Base-by-base conservation (phyloP, 1,284 basidiomycete genomes). In the Cryptococcus neoformans region DNA sequence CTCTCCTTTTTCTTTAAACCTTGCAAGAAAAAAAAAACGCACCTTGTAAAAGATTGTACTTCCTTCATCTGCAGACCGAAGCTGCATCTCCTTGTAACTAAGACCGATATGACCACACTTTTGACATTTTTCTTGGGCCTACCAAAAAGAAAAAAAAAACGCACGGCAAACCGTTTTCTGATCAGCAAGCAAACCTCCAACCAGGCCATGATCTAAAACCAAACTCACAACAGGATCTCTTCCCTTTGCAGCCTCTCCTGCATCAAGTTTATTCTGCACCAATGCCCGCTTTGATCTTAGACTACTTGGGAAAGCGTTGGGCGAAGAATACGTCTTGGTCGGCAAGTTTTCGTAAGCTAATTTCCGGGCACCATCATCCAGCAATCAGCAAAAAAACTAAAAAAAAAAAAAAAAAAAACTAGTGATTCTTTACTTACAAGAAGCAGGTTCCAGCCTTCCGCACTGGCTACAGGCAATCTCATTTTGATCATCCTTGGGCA, bases 121-220 rank as follows among this genome's bases (percentile, higher is more conserved):
- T 0, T 92, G 92, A 73, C 96, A 99, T 76, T 88, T 89, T 77
- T 98, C 95, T 54, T 89, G 86, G 40, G 92, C 90, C 89, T 96
- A 51, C 0, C 51, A 6, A 16, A 39, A 1, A 16, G 36, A 1
- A n/a, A 47, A 11, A 10, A 41, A 11, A 40, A 58, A 51, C 60
- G 55, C 28, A 10, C 51, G 12, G 53, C 4, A 46, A 37, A n/a
- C 28, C 5, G 17, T 46, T 38, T 36, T 14, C 17, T 10, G 35
- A 16, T 40, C 35, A 45, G 34, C 21, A 21, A 11, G 14, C n/a
- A 52, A 37, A 10, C 11, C 1, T 35, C 44, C 47, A 46, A 21
- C 21, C 21, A 21, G 21, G 21, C 21, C 21, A 21, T 21, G 44
- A 48, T 6, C 46, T 21, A 16, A 35, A 8, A 21, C 21, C 21